These are phyloP conservation scores for Malania oleifera DNA, from an alignment of 164 flowering plant genomes.

Conservation along the genomic window DNA sequence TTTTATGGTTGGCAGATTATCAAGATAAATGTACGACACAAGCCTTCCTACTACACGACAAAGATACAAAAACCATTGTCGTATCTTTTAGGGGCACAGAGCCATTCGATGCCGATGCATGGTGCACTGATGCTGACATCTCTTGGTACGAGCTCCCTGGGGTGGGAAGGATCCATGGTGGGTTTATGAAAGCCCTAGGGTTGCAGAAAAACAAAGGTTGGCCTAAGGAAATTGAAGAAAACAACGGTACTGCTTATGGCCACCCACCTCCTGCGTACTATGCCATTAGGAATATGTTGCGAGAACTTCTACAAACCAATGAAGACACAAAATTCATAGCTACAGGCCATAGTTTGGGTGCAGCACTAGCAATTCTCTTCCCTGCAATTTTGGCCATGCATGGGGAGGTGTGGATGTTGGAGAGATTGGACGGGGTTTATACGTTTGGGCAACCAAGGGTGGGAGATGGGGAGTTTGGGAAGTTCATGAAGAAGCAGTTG, in stretches of 20 bases:
- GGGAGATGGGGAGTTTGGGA: conserved; percentile 44
- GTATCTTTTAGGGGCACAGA: conserved; percentile 68
- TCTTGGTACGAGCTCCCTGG: conserved; percentile 57
- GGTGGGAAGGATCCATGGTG: conserved; percentile 54
- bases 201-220: conserved; percentile 41
- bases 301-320: conserved; percentile 20
- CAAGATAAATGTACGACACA: conserved; percentile 44
- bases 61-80: conserved; percentile 24
- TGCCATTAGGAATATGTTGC: conserved; percentile 36
- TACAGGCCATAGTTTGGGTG: conserved; percentile 74
- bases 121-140: conserved; percentile 54
- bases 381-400: conserved; percentile 43
- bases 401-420: conserved; percentile 34
- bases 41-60: conserved; percentile 45
- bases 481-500: conserved; percentile 29
- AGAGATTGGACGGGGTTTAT: conserved; percentile 39
- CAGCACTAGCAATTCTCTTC: conserved; percentile 54
- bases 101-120: conserved; percentile 48
- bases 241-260: conserved; percentile 1
- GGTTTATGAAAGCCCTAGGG: conserved; percentile 69
- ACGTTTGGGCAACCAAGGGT: conserved; percentile 74
- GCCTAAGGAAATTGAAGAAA: conserved; percentile 33
- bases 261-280: conserved; percentile 40
- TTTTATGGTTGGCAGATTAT: conserved; percentile 33
- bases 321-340: conserved; percentile 30